Base-by-base conservation (phyloP, 352 stramenopile genomes). In the Lagenidium giganteum region DNA sequence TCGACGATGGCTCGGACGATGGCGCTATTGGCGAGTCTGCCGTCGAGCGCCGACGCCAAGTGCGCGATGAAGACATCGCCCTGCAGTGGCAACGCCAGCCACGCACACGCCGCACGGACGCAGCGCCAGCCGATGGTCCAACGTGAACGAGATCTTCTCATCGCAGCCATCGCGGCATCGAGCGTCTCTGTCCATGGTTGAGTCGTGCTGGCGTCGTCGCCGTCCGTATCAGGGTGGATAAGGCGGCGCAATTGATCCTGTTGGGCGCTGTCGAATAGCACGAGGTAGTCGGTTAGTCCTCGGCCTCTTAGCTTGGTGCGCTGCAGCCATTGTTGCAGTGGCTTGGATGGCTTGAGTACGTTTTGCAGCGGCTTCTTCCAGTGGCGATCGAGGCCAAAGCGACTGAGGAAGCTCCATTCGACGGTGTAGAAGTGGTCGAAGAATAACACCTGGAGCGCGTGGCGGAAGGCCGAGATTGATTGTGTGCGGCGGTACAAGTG, bases 61-160 rank as follows among this genome's bases (percentile, higher is more conserved):
- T 68, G 62, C 4, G 51, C 37, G 6, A 71, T 51, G 22, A 69
- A 55, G 1, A 48, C 28, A 16, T 65, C 67, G 16, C 55, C 56
- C 9, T 49, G 27, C 28, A 79, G 32, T 5, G 34, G 27, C 4
- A 90, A 43, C 16, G 89, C 46, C 38, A 88, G 51, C 71, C 68
- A 87, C 31, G 61, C 57, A 20, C 68, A 84, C 3, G 67, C 64
- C 2, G 61, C 57, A 1, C 67, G 73, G 47, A 91, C 86, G 39
- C 73, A 87, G 21, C 72, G 61, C 79, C 79, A 91, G 8, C 73
- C 73, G n/a, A 67, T 48, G 1, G 55, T 44, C 79, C 79, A 91
- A 1, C 60, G 45, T 24, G 74, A 61, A 7, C 32, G 39, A 4
- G 47, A 14, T n/a, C n/a, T n/a, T n/a, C n/a, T n/a, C n/a, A n/a